Evolutionary conservation across 345 rosid genomes (phyloP), one percentile per base, ranked within the genome.

Genomic region (Chamaenerion angustifolium): DNA sequence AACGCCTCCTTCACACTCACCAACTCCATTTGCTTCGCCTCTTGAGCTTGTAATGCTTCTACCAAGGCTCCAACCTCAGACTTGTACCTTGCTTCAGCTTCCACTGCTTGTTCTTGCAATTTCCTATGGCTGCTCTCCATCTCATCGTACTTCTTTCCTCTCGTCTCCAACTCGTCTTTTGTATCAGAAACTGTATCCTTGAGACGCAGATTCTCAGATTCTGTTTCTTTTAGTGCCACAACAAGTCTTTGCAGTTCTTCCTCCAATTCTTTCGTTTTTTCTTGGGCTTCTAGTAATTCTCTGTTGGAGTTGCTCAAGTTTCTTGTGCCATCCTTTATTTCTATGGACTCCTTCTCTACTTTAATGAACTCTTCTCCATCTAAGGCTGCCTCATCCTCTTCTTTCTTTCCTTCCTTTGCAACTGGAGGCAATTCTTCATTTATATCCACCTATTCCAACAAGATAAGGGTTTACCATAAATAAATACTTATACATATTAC

Each of bases 321-420:
- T 68, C 74, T 74, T 15, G 66, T 49, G 52, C 48, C 52, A 5
- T 76, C 94, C 63, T 81, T 85, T 21, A 56, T 64, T 61, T 83
- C 92, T 7, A 81, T 53, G 11, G 75, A 68, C 70, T 87, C 98
- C 75, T 67, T 82, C 72, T 92, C 96, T 49, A 93, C 90, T 64
- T 93, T 93, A 45, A 93, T 85, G 74, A 93, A 93, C 62, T 77
- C 97, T 31, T 31, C 37, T 52, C 86, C 96, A 54, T 76, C 93
- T 48, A 66, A 58, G 45, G 69, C 63, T 46, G 74, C 70, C 64
- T 86, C 98, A 53, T 92, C 90, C 51, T 82, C 96, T 48, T 84
- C 96, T 67, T 78, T 84, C 61, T 67, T 80, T 23, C 64, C 78
- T 59, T 47, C 81, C 54, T 62, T 79, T 21, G 63, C 77, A 14